Base-by-base conservation (phyloP, 1,284 basidiomycete genomes). In the Mycosarcoma maydis region DNA sequence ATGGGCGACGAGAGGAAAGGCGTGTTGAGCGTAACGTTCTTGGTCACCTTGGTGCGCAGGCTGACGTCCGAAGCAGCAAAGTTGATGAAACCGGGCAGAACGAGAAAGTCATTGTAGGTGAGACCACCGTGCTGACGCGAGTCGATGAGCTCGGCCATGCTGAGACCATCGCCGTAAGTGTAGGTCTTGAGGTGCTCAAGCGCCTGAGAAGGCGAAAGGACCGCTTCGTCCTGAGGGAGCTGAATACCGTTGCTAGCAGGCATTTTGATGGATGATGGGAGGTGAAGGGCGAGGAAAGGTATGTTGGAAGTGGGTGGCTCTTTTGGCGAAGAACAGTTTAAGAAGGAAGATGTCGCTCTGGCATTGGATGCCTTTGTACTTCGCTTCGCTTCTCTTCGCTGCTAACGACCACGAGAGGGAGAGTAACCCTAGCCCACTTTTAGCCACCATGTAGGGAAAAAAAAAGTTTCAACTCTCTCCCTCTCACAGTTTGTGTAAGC, bases 1-100 rank as follows among this genome's bases (percentile, higher is more conserved):
- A 99, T 99, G 37, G 96, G 95, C 59, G 92, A 95, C 82, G 92
- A 96, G 85, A 98, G 86, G 85, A 99, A 96, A 0, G 96, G 95
- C 0, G 94, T 94, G 85, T 94, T 97, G 78, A 99, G 87, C 37
- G 87, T 85, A 73, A 98, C 92, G 80, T 97, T 97, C 57, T 90
- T 89, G 41, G 95, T 97, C 52, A 98, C 89, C 52, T 86, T 88
- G 76, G 89, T 91, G 84, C 96, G 92, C 3, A 93, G 89, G 70
- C 87, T 83, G 76, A 96, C 94, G 48, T 89, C 87, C 10, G 81
- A 87, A 2, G 92, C 91, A 30, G 90, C 86, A 83, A 98, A 99
- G 85, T 94, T 89, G 78, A 99, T 97, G 84, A 92, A 94, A 51
- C 96, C 95, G n/a, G 96, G 95, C 5, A 83, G 70, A 34, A 83